Evolutionary conservation across 192 early-diverging fungal genomes (phyloP).

Genomic region (Diversispora eburnea): DNA sequence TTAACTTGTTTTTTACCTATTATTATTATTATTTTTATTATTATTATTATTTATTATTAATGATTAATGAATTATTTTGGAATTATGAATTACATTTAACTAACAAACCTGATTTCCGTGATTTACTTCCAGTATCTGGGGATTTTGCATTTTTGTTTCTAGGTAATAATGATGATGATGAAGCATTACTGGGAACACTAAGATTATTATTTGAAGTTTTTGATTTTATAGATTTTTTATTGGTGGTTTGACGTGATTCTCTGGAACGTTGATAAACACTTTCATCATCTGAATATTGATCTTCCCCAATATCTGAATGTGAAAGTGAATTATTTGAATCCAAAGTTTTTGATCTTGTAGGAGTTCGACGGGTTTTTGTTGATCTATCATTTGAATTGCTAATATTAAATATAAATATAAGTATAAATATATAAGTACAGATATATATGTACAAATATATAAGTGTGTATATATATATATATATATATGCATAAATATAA

Average conservation of each 20-base stretch:
- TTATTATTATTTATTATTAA: no score
- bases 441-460: neutral
- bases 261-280: neutral
- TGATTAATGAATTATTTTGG: no score
- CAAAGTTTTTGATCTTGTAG: neutral
- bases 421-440: neutral
- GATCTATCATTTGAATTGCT: neutral
- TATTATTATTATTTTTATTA: no score
- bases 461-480: neutral
- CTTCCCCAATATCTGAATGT: neutral
- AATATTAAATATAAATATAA: neutral
- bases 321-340: conserved; percentile 15
- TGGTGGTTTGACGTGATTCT: neutral
- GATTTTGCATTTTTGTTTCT: neutral
- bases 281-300: conserved; percentile 12
- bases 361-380: neutral
- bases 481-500: no score
- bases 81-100: no score
- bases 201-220: neutral
- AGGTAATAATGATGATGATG: neutral
- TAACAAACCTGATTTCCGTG: no score
- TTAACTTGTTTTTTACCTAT: conserved; percentile 58
- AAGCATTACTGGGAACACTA: neutral
- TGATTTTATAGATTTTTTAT: neutral
- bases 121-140: neutral